phyloP scores from a whole-genome alignment of 495 filamentous ascomycete genomes.

The Aspergillus avenaceus region DNA sequence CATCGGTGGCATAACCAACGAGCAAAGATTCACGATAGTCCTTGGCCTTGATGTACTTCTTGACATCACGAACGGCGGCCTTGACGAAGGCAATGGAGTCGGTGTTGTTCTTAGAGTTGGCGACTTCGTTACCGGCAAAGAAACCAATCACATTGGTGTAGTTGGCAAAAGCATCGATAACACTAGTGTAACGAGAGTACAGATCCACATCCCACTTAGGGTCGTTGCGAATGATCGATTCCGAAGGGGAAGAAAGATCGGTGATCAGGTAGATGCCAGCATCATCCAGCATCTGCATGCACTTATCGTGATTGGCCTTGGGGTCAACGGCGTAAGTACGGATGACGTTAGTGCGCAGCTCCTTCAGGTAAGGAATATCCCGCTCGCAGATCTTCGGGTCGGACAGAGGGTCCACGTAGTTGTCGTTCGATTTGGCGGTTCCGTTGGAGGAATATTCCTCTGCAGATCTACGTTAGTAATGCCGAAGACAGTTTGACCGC shows the following conservation, averaged over 20 bases:
- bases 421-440: conserved; percentile 18
- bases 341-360: conserved; percentile 83
- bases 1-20: conserved; percentile 94
- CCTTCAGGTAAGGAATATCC: conserved; percentile 75
- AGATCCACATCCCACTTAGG: conserved; percentile 76
- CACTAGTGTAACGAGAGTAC: conserved; percentile 77
- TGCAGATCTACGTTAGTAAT: conserved; percentile 7
- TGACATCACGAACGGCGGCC: conserved; percentile 93
- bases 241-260: conserved; percentile 75
- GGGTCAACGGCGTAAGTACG: conserved; percentile 94
- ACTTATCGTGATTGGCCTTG: conserved; percentile 66
- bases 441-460: conserved; percentile 48
- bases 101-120: conserved; percentile 82
- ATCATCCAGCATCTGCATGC: conserved; percentile 81
- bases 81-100: conserved; percentile 88
- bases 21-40: conserved; percentile 67
- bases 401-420: conserved; percentile 69
- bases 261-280: conserved; percentile 94
- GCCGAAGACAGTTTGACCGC: too few relatives aligned
- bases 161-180: conserved; percentile 74
- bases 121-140: conserved; percentile 97
- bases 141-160: conserved; percentile 93
- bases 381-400: conserved; percentile 66
- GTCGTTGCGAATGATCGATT: conserved; percentile 77
- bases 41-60: conserved; percentile 83